Percentiles rank a stretch among this genome's conserved stretches.
These are phyloP conservation scores for Stagonosporopsis cucurbitacearum DNA, from an alignment of 2,329 filamentous ascomycete genomes.

Conservation along the genomic window DNA sequence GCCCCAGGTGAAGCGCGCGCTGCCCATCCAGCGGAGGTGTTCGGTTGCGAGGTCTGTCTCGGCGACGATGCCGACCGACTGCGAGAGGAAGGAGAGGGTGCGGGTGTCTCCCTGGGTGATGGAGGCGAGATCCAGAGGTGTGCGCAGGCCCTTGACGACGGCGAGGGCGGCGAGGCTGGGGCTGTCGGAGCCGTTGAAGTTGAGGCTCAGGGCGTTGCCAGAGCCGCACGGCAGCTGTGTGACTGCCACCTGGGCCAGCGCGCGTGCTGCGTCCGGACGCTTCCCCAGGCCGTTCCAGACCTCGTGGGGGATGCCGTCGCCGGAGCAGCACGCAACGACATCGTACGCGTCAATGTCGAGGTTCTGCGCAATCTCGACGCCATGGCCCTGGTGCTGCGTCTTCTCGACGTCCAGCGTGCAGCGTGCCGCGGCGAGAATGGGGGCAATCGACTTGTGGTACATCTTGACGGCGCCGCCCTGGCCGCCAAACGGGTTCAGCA, in stretches of 20 bases:
- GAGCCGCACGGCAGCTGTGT: conserved; percentile 90
- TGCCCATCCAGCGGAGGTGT: conserved; percentile 90
- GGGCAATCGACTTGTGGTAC: conserved; percentile 77
- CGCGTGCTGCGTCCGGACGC: conserved; percentile 74
- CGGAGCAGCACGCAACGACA: conserved; percentile 86
- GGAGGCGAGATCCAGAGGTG: conserved; percentile 82
- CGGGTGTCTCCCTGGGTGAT: conserved; percentile 80
- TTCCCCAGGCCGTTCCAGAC: conserved; percentile 91
- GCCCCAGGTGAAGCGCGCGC: conserved; percentile 82
- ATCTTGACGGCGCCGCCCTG: conserved; percentile 76
- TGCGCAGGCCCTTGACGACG: conserved; percentile 86
- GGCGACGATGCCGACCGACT: conserved; percentile 86
- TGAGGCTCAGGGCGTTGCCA: conserved; percentile 92
- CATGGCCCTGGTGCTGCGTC: conserved; percentile 78
- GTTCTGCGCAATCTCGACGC: conserved; percentile 74
- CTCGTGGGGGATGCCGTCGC: conserved; percentile 90
- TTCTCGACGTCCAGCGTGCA: conserved; percentile 76
- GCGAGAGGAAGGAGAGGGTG: conserved; percentile 86
- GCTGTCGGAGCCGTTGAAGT: conserved; percentile 80
- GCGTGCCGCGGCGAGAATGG: conserved; percentile 80
- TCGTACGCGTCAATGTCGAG: conserved; percentile 83
- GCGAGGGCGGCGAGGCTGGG: conserved; percentile 78
- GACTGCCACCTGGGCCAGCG: conserved; percentile 78
- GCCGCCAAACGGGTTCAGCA: conserved; percentile 91
- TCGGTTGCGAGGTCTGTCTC: conserved; percentile 91